Conservation (phyloP, 495 filamentous ascomycete species). For the Clohesyomyces aquaticus region DNA sequence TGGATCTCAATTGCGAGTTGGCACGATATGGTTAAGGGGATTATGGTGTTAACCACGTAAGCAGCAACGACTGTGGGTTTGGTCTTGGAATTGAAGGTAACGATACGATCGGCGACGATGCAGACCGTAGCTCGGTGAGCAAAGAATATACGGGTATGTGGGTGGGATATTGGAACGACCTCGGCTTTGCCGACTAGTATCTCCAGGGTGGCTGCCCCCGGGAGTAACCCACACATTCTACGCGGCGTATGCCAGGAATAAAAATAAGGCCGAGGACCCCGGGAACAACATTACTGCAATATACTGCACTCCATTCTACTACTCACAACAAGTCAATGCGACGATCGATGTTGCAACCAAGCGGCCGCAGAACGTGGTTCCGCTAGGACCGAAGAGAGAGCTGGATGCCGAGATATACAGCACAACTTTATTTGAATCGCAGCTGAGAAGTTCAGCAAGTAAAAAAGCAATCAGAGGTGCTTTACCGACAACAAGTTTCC, state of each 20-base stretch:
- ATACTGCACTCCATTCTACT: constrained; percentile 51
- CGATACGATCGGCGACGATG: background rate
- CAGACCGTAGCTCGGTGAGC: background rate
- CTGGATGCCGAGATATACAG: constrained; percentile 40
- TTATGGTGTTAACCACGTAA: constrained; percentile 6
- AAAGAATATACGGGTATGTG: constrained; percentile 40
- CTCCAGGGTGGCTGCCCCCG: constrained; percentile 41
- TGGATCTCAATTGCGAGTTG: constrained; percentile 47
- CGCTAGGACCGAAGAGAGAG: constrained; percentile 26
- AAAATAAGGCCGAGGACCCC: constrained; percentile 6
- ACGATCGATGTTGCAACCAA: constrained; percentile 36
- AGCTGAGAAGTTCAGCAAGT: background rate
- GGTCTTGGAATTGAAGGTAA: background rate
- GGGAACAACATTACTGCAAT: constrained; percentile 39
- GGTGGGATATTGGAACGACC: constrained; percentile 44
- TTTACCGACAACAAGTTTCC: constrained; percentile 5
- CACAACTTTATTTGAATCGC: constrained; percentile 5
- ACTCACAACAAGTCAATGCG: constrained; percentile 43
- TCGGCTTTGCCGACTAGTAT: constrained; percentile 26
- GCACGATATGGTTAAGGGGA: constrained; percentile 17
- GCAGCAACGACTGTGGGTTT: too few species aligned
- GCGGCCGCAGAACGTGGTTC: constrained; percentile 11
- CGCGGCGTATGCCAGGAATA: constrained; percentile 31
- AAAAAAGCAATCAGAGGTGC: constrained; percentile 9
- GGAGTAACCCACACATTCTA: constrained; percentile 43